Conservation (phyloP, 441 rosid genomes). For the Codiaeum variegatum region DNA sequence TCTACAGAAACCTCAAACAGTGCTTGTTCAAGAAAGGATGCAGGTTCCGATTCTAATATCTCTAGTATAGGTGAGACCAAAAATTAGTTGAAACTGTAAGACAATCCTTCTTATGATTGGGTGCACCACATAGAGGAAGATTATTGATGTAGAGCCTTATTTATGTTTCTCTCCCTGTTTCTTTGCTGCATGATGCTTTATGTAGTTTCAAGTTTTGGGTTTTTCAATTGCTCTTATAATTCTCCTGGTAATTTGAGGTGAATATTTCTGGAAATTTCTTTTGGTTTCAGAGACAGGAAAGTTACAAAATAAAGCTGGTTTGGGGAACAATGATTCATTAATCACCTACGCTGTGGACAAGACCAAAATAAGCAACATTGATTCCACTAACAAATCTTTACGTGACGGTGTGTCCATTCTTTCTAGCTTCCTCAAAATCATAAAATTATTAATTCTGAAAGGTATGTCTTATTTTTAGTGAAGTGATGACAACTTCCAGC, state of each 20-base stretch:
- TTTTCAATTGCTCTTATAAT: not conserved
- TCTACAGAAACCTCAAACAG: conserved; percentile 1
- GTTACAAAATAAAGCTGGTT: conserved; percentile 18
- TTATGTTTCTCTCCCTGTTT: not conserved
- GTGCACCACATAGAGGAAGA: not conserved
- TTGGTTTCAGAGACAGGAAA: conserved; percentile 21
- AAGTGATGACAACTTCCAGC: not conserved
- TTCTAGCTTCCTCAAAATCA: conserved; percentile 2
- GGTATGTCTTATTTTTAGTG: not conserved
- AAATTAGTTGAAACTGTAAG: not conserved
- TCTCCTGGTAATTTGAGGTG: not conserved
- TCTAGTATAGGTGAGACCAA: not conserved
- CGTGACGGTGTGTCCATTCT: conserved; percentile 49
- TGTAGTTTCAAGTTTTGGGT: not conserved
- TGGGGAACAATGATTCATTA: conserved; percentile 23
- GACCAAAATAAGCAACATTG: conserved; percentile 23
- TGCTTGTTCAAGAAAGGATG: not conserved
- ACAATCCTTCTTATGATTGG: not conserved
- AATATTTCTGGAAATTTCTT: conserved; percentile 6
- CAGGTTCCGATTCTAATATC: conserved; percentile 3
- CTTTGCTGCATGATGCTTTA: not conserved
- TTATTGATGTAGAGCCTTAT: not conserved
- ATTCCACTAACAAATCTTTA: conserved; percentile 38
- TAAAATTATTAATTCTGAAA: not conserved
- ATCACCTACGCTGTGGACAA: conserved; percentile 25